These are phyloP conservation scores for Eutypa lata DNA, from an alignment of 2,329 filamentous ascomycete genomes.

Conservation along the genomic window DNA sequence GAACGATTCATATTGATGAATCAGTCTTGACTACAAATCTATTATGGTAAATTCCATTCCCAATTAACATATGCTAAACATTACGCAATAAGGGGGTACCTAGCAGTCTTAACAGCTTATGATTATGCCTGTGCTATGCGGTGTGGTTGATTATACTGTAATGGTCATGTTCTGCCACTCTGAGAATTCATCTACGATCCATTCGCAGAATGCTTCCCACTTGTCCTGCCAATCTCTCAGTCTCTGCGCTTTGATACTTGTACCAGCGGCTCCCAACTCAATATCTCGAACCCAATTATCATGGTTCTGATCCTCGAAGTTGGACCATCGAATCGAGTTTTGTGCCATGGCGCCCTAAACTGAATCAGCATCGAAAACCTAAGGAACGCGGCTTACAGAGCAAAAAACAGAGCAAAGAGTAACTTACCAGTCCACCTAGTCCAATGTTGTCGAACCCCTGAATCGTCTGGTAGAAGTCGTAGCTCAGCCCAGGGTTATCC, in stretches of 20 bases:
- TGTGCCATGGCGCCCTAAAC: conserved; percentile 9
- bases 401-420: not conserved
- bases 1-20: too few relatives aligned
- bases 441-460: conserved; percentile 67
- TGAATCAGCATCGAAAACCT: not conserved
- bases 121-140: too few relatives aligned
- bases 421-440: conserved; percentile 37
- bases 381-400: conserved; percentile 26
- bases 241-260: conserved; percentile 52
- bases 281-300: conserved; percentile 62
- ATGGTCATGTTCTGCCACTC: conserved; percentile 7
- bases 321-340: conserved; percentile 12
- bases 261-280: conserved; percentile 38
- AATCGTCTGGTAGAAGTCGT: conserved; percentile 67
- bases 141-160: not conserved
- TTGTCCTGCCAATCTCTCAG: conserved; percentile 57
- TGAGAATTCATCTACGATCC: conserved; percentile 56
- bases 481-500: conserved; percentile 57
- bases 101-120: too few relatives aligned
- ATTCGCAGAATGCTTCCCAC: conserved; percentile 65
- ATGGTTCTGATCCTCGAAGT: conserved; percentile 25
- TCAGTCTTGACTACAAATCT: too few relatives aligned
- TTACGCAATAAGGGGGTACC: conserved; percentile 3
- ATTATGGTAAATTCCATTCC: too few relatives aligned
- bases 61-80: too few relatives aligned